Evolutionary conservation across 176 grass and related monocot species (phyloP), one percentile per base, ranked within the genome.

Genomic region (Zoysia pacifica): DNA sequence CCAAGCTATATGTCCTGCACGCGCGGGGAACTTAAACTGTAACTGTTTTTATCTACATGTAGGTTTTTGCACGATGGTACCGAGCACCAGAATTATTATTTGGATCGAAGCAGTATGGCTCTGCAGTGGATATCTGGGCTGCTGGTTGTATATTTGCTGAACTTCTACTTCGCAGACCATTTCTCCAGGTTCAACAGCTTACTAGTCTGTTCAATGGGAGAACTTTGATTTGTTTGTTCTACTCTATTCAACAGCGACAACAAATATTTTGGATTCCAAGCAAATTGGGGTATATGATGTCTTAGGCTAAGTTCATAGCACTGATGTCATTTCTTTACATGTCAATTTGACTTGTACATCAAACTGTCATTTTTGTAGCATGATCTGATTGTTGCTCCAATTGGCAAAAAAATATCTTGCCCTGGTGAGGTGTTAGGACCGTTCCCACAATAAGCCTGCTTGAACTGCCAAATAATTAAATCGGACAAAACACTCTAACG

Each of bases 11-110:
- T 69, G 41, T 41, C 39, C 54, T 80, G 68, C 64, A 41, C 56
- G 9, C 6, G 13, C 11, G 35, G 15, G 54, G 4, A 11, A 74
- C 6, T 56, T 85, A 11, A 58, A 19, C 48, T 67, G 75, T 76
- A 67, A 76, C 44, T 76, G 2, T 28, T 70, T 83, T 47, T 2
- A 3, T 46, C 7, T 15, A 59, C 35, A 85, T 74, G 20, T 91
- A 98, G 95, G 95, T 98, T 60, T 98, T 98, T 87, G 92, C 92
- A 64, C 86, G 95, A 75, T 98, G 95, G 95, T 98, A 98, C 62
- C 87, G 95, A 75, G 95, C 95, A 58, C 95, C 95, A 48, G 95
- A 98, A 81, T 74, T 98, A 86, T 91, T 98, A 79, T 98, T 93
- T 85, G 95, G 91, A 18, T 79, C 95, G 9, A 98, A 94, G 76